These are phyloP conservation scores for Onygena corvina DNA, from an alignment of 2,329 filamentous ascomycete genomes.

Conservation along the genomic window DNA sequence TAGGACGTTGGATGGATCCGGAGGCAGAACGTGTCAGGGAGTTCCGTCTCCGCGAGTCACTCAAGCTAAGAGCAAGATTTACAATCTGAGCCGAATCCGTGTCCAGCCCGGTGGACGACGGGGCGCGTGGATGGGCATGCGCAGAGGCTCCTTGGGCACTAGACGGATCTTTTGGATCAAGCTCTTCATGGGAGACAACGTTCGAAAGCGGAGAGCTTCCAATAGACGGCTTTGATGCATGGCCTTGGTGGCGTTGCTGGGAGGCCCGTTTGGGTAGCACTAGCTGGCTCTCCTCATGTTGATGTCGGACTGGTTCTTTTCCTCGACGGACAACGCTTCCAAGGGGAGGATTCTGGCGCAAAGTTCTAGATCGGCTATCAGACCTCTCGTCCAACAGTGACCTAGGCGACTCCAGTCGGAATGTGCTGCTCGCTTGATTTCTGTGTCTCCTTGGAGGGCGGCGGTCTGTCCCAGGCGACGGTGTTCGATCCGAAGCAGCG, in stretches of 20 bases:
- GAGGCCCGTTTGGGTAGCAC: conserved; percentile 1
- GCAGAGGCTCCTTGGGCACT: not conserved
- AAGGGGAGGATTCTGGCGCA: not conserved
- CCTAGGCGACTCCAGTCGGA: conserved; percentile 12
- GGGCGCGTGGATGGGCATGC: not conserved
- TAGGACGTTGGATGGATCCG: not conserved
- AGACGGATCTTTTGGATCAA: not conserved
- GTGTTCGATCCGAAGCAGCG: not conserved
- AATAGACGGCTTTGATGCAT: conserved; percentile 1
- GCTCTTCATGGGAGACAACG: not conserved
- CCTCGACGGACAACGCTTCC: not conserved
- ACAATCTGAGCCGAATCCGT: conserved; percentile 82
- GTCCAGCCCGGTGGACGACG: conserved; percentile 38
- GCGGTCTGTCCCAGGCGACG: not conserved
- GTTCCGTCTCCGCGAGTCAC: conserved; percentile 49
- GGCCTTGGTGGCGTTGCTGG: not conserved
- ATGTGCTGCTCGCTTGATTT: conserved; percentile 13
- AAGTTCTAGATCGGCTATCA: not conserved
- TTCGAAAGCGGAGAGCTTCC: conserved; percentile 5
- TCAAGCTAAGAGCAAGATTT: conserved; percentile 78
- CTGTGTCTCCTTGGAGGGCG: conserved; percentile 8
- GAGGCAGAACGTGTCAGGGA: conserved; percentile 11
- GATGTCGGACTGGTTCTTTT: not conserved
- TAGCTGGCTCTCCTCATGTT: not conserved
- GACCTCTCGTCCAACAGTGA: not conserved